A percentile compares a stretch with the other conserved stretches of the same genome.
Conservation (phyloP, 768 basidiomycete genomes). For the Mycena galopus region DNA sequence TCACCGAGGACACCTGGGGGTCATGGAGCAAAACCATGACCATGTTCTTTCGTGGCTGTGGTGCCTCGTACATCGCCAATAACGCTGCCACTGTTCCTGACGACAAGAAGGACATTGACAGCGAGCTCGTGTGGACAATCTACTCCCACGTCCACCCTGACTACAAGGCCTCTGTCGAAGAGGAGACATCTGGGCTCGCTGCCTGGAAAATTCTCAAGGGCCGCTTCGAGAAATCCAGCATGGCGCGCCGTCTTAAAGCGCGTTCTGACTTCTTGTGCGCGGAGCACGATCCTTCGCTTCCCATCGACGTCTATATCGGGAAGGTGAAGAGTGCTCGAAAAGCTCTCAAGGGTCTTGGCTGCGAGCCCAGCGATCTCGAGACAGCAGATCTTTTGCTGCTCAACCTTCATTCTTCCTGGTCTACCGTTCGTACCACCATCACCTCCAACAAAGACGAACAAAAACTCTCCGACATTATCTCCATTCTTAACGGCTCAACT, state of each 20-base stretch:
- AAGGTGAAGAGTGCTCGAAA: neutral
- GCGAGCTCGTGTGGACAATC: slow-evolving; percentile 23
- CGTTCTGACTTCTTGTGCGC: slow-evolving; percentile 17
- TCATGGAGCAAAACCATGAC: neutral
- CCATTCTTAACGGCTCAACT: neutral
- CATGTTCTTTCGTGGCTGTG: neutral
- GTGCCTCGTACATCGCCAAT: slow-evolving; percentile 4
- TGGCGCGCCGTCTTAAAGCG: slow-evolving; percentile 11
- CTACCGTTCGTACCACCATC: neutral
- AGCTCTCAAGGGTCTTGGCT: neutral
- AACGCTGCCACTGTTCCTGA: neutral
- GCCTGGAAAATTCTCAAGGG: slow-evolving; percentile 10
- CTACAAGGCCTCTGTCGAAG: slow-evolving; percentile 9
- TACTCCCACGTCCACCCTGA: slow-evolving; percentile 13
- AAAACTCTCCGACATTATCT: neutral
- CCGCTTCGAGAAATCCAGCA: slow-evolving; percentile 17
- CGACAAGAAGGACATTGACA: neutral
- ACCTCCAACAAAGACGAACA: neutral
- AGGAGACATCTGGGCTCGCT: slow-evolving; percentile 6
- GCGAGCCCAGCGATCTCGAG: neutral
- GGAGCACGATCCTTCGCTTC: neutral
- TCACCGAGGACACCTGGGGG: neutral
- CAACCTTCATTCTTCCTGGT: neutral
- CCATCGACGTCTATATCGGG: slow-evolving; percentile 17
- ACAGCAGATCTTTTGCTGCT: neutral